Evolutionary conservation across 345 rosid species (phyloP).

Genomic region (Eucalyptus victrix): DNA sequence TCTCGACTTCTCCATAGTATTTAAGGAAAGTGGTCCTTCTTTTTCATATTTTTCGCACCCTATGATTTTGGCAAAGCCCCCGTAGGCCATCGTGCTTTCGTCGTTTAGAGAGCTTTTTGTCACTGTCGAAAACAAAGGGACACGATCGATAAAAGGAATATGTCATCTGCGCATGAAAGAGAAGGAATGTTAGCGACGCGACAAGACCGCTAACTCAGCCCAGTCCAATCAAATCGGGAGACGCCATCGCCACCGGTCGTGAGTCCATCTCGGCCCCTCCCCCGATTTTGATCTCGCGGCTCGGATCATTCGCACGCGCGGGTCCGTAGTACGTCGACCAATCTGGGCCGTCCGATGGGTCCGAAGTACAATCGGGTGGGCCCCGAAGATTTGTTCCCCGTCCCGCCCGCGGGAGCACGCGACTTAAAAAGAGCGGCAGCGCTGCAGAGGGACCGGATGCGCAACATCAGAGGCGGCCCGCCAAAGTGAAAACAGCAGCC

Average conservation of each 20-base stretch:
- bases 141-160: background rate
- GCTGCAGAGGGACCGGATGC: background rate
- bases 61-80: background rate
- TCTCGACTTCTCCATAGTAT: background rate
- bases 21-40: background rate
- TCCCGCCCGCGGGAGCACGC: background rate
- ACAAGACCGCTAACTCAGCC: background rate
- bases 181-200: fast-evolving
- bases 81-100: background rate
- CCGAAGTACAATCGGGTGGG: background rate
- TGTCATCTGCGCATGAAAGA: background rate
- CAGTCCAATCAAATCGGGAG: background rate
- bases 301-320: background rate
- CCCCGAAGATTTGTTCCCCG: background rate
- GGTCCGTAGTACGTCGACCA: too few relatives aligned
- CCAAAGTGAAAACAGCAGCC: background rate
- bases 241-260: background rate
- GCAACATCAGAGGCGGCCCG: background rate
- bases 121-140: background rate
- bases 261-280: fast-evolving
- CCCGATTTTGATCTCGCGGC: background rate
- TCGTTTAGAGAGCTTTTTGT: background rate
- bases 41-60: too few relatives aligned
- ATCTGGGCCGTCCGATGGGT: background rate
- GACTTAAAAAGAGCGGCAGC: background rate